Percentiles rank a stretch among this genome's conserved stretches.
phyloP scores from a whole-genome alignment of 1,284 basidiomycete genomes.

The Cryptococcus deneoformans region DNA sequence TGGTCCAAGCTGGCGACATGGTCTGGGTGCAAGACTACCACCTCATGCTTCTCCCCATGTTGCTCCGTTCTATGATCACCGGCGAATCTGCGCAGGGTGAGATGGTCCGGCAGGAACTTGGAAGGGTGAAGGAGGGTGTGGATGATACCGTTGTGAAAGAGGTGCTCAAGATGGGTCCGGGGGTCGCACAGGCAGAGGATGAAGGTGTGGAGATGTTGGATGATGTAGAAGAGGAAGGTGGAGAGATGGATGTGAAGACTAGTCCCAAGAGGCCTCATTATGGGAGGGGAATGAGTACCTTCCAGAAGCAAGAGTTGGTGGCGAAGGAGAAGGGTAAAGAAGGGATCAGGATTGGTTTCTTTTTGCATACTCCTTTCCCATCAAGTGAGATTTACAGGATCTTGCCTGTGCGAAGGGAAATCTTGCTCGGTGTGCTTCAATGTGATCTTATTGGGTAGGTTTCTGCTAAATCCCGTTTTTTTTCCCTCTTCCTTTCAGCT shows the following conservation, averaged over 20 bases:
- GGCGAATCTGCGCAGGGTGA: slow-evolving; percentile 61
- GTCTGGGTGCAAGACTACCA: slow-evolving; percentile 99
- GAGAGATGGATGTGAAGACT: slow-evolving; percentile 20
- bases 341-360: slow-evolving; percentile 89
- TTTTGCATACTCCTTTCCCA: slow-evolving; percentile 98
- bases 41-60: slow-evolving; percentile 95
- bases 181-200: slow-evolving; percentile 26
- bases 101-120: slow-evolving; percentile 65
- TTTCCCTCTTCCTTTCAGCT: too few relatives aligned
- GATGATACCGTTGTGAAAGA: slow-evolving; percentile 56
- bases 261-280: slow-evolving; percentile 19
- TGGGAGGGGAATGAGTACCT: slow-evolving; percentile 32
- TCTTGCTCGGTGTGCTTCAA: slow-evolving; percentile 89
- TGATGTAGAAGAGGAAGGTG: slow-evolving; percentile 41
- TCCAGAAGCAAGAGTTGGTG: slow-evolving; percentile 42
- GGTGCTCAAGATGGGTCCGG: slow-evolving; percentile 42
- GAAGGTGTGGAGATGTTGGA: slow-evolving; percentile 41
- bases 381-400: slow-evolving; percentile 98
- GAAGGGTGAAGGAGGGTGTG: slow-evolving; percentile 72
- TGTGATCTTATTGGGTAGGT: slow-evolving; percentile 83
- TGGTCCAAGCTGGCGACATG: slow-evolving; percentile 81
- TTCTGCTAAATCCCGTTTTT: background rate
- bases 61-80: slow-evolving; percentile 83
- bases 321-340: slow-evolving; percentile 48
- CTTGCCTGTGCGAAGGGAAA: slow-evolving; percentile 93